Evolutionary conservation across 1,139 yeast genomes (phyloP).

Genomic region (Candida dubliniensis): DNA sequence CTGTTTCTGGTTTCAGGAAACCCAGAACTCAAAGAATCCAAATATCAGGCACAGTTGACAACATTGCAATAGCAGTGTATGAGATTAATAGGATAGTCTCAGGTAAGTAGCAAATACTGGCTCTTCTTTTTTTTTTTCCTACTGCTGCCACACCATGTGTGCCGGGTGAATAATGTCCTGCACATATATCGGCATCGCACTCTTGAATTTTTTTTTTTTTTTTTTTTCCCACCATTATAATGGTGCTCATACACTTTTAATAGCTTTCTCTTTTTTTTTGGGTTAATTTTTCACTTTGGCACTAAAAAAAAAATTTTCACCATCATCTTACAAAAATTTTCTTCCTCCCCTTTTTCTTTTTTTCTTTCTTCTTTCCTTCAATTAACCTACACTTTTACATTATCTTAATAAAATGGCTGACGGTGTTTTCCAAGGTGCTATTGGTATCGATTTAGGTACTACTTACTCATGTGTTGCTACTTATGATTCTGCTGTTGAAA

Average conservation of each 20-base stretch:
- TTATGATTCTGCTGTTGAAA: conserved; percentile 85
- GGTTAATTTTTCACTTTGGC: conserved; percentile 10
- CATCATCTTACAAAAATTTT: conserved; percentile 16
- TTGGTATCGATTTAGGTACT: conserved; percentile 99
- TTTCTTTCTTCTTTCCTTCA: conserved; percentile 12
- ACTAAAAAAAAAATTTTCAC: conserved; percentile 17
- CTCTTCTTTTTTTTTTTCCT: neutral
- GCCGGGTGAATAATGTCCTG: conserved; percentile 1
- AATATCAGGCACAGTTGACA: conserved; percentile 6
- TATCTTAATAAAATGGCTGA: conserved; percentile 68
- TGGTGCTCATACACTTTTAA: neutral
- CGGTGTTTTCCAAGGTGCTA: conserved; percentile 99
- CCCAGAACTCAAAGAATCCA: neutral
- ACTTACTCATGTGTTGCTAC: conserved; percentile 98
- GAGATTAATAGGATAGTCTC: conserved; percentile 4
- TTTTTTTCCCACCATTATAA: neutral
- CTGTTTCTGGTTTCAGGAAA: conserved; percentile 8
- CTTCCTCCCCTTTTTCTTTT: conserved; percentile 17
- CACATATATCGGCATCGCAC: neutral
- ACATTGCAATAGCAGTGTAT: conserved; percentile 7
- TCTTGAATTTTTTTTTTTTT: neutral
- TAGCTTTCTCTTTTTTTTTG: neutral
- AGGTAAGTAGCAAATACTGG: neutral
- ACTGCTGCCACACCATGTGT: too few species aligned
- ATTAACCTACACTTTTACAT: conserved; percentile 13